phyloP scores from a whole-genome alignment of 1,139 yeast species.

The Meyerozyma carpophila region DNA sequence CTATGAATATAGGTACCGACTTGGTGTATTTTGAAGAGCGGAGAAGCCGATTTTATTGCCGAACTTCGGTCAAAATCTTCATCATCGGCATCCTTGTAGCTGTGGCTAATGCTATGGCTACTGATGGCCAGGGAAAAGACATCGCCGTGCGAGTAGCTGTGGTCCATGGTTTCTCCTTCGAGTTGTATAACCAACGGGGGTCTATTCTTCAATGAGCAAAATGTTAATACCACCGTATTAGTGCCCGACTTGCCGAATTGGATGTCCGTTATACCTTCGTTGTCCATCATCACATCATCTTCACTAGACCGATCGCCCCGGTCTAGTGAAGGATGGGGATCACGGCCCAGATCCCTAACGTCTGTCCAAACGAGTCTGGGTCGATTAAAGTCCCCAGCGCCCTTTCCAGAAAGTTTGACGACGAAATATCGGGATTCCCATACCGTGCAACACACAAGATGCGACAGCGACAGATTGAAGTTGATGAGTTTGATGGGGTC shows the following conservation, averaged over 20 bases:
- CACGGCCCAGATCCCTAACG: constrained; percentile 12
- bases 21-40: constrained; percentile 55
- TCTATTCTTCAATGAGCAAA: constrained; percentile 31
- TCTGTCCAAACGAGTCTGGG: constrained; percentile 61
- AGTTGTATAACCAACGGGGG: constrained; percentile 34
- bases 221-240: constrained; percentile 32
- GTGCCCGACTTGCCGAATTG: constrained; percentile 43
- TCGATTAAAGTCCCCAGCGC: constrained; percentile 23
- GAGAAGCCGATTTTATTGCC: constrained; percentile 26
- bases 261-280: constrained; percentile 87
- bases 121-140: constrained; percentile 10
- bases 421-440: constrained; percentile 76
- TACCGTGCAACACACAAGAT: constrained; percentile 77
- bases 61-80: constrained; percentile 15
- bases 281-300: constrained; percentile 46
- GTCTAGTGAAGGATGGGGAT: constrained; percentile 10
- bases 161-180: constrained; percentile 32
- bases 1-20: constrained; percentile 77
- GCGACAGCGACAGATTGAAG: constrained; percentile 66
- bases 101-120: constrained; percentile 11
- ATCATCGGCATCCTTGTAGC: constrained; percentile 3
- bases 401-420: constrained; percentile 52
- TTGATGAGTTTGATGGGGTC: constrained; percentile 75
- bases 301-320: constrained; percentile 12
- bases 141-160: constrained; percentile 5